phyloP scores from a whole-genome alignment of 345 rosid species.

The Bruguiera sexangula region DNA sequence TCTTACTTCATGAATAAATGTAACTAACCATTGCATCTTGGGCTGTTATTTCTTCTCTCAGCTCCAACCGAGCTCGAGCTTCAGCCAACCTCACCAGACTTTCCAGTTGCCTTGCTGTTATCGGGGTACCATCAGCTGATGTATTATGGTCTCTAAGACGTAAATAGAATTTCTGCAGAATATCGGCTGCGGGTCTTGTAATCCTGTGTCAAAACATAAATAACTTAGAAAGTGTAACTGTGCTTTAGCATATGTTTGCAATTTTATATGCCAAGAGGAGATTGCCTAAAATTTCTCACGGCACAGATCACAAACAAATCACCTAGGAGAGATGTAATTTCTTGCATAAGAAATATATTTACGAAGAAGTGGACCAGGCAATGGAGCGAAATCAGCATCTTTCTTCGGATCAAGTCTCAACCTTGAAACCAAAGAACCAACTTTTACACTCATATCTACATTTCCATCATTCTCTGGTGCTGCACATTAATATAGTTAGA shows the following conservation, averaged over 20 bases:
- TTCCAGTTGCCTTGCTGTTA: constrained; percentile 95
- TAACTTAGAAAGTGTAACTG: neutral
- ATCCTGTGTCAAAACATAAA: constrained; percentile 45
- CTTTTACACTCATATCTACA: constrained; percentile 39
- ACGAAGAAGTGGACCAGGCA: constrained; percentile 83
- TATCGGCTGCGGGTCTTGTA: constrained; percentile 86
- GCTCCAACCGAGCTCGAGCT: constrained; percentile 94
- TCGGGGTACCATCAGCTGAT: constrained; percentile 89
- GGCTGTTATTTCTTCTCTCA: constrained; percentile 85
- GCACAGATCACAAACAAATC: constrained; percentile 23
- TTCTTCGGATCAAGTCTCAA: constrained; percentile 69
- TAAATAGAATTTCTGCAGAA: constrained; percentile 82
- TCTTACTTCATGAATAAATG: neutral
- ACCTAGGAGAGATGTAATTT: constrained; percentile 81
- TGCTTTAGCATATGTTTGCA: constrained; percentile 4
- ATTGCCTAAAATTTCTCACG: neutral
- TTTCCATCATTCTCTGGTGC: constrained; percentile 41
- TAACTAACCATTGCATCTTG: constrained; percentile 77
- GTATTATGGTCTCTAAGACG: constrained; percentile 81
- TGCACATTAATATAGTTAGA: constrained; percentile 28
- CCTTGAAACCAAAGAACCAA: constrained; percentile 68
- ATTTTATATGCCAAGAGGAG: neutral
- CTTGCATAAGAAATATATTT: constrained; percentile 91
- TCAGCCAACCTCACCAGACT: constrained; percentile 87
- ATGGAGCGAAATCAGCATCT: constrained; percentile 65